These are phyloP conservation scores for Pinus tabuliformis DNA, from an alignment of 75 land plant species.

Conservation along the genomic window DNA sequence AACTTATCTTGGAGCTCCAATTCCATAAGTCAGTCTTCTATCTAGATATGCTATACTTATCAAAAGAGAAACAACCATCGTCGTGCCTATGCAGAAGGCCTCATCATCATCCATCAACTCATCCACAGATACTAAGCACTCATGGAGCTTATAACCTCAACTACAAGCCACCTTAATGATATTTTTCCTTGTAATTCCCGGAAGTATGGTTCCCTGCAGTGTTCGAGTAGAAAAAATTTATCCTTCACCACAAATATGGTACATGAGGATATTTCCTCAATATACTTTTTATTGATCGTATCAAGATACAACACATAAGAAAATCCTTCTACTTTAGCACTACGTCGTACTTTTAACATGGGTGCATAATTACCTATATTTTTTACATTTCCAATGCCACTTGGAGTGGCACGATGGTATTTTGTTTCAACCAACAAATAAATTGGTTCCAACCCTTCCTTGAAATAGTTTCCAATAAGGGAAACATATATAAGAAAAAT, in stretches of 20 bases:
- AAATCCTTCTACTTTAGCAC: constrained; percentile 70
- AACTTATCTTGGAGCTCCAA: too few relatives aligned
- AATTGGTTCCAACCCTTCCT: constrained; percentile 62
- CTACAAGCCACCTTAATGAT: constrained; percentile 63
- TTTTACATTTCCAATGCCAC: constrained; percentile 72
- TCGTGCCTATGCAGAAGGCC: too few relatives aligned
- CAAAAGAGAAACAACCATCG: too few relatives aligned
- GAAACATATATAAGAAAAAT: constrained; percentile 25
- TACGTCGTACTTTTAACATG: constrained; percentile 57
- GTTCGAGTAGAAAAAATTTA: not conserved
- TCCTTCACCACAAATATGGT: constrained; percentile 86
- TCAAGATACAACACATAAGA: constrained; percentile 86
- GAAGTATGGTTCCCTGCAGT: constrained; percentile 26
- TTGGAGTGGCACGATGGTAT: constrained; percentile 53
- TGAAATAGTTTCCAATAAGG: constrained; percentile 36
- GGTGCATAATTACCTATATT: constrained; percentile 59
- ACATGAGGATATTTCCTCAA: constrained; percentile 89
- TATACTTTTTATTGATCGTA: constrained; percentile 63
- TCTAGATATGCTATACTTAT: too few relatives aligned
- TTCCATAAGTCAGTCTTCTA: too few relatives aligned
- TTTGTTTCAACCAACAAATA: constrained; percentile 52
- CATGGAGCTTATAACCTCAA: constrained; percentile 62
- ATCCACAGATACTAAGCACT: too few relatives aligned
- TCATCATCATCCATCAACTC: too few relatives aligned
- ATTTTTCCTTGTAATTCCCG: constrained; percentile 74